Conservation (phyloP, 2,329 filamentous ascomycete genomes). For the Cordyceps fumosorosea region DNA sequence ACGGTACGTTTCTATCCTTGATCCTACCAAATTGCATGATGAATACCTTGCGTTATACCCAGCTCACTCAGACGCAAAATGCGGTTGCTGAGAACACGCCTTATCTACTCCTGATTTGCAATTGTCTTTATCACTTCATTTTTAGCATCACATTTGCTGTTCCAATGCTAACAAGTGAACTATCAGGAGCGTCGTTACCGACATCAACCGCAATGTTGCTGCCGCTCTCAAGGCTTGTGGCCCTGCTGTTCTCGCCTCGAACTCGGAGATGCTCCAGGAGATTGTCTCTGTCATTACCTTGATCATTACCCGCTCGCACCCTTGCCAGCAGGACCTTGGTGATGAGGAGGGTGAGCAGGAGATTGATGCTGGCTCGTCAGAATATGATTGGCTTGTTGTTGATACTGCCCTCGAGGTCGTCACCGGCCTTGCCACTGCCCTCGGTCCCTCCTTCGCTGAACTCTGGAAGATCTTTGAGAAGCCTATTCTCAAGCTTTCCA, state of each 20-base stretch:
- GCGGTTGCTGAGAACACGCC: constrained; percentile 82
- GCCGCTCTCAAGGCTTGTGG: constrained; percentile 88
- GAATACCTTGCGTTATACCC: constrained; percentile 89
- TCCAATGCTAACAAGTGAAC: constrained; percentile 34
- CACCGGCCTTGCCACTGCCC: constrained; percentile 72
- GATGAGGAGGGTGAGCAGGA: constrained; percentile 71
- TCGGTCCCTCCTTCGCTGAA: constrained; percentile 75
- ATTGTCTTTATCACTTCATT: constrained; percentile 17
- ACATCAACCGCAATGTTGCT: constrained; percentile 90
- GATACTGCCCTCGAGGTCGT: constrained; percentile 91
- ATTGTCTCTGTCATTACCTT: constrained; percentile 68
- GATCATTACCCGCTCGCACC: constrained; percentile 84
- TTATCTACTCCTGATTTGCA: constrained; percentile 34
- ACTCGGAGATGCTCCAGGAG: constrained; percentile 62
- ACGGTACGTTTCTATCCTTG: constrained; percentile 59
- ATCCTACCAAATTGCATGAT: constrained; percentile 53
- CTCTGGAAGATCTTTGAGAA: constrained; percentile 96
- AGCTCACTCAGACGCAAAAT: constrained; percentile 97
- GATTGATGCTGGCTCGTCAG: constrained; percentile 71
- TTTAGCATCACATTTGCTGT: constrained; percentile 13
- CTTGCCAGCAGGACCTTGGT: constrained; percentile 85
- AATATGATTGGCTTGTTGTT: constrained; percentile 96
- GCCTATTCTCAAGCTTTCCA: constrained; percentile 79
- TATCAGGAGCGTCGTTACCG: constrained; percentile 74
- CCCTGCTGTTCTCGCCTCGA: constrained; percentile 71